Base-by-base conservation (phyloP, 331 rosid genomes). In the Spiraea crenata region DNA sequence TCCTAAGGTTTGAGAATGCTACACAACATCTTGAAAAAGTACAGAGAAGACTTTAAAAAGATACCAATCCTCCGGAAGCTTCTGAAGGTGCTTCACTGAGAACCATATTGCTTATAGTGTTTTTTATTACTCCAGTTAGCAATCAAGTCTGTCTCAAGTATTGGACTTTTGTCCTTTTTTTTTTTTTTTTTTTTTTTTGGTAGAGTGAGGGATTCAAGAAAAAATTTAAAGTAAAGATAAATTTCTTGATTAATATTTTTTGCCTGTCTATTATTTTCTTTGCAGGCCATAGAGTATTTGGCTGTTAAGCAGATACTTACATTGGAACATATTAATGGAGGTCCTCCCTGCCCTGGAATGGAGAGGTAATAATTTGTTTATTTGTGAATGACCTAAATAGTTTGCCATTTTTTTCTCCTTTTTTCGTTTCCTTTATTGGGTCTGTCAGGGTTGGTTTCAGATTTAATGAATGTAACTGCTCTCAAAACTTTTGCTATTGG, bases 31-130 rank as follows among this genome's bases (percentile, higher is more conserved):
- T 78, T 95, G 95, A 95, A 95, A 82, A 90, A 85, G 77, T 91
- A 87, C 81, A 86, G 96, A 80, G 81, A 81, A 66, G 93, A 95
- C 82, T 95, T 95, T 85, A 95, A 91, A 77, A 95, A 95, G 90
- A 95, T 84, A 77, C 99, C 99, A 9, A 95, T 95, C 71, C 92
- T 95, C 44, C 87, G 99, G 69, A 95, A 95, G 86, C 99, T 95
- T 82, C 95, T 95, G 52, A 95, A 95, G 99, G 99, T 91, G 83
- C 71, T 19, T 10, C 67, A 41, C 48, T 20, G 62, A 57, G 65
- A 73, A 59, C 57, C 4, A 50, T 35, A 16, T 45, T 65, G n/a
- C 3, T 35, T 41, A 6, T 16, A 15, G 54, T 16, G 17, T 45
- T 42, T 68, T 64, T 65, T 41, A 15, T 62, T 49, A 67, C 47